A percentile compares a stretch with the other conserved stretches of the same genome.
These are phyloP conservation scores for Aspergillus conjunctus DNA, from an alignment of 495 filamentous ascomycete species.

Conservation along the genomic window DNA sequence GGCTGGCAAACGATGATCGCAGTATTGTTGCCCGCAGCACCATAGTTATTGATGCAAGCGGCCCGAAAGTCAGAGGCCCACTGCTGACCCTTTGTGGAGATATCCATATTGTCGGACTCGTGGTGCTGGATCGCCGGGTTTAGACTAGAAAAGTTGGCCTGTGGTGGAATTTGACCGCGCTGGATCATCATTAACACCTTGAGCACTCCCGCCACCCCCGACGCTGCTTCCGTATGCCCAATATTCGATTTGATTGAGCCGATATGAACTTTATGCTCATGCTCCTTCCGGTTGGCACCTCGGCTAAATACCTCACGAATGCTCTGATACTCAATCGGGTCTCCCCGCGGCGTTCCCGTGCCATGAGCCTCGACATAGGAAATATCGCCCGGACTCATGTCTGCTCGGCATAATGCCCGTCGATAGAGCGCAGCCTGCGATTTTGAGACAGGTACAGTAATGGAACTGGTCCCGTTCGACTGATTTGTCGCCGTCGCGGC, in stretches of 20 bases:
- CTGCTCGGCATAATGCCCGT: constrained; percentile 9
- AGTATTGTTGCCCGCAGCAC: not conserved
- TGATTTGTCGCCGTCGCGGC: constrained; percentile 28
- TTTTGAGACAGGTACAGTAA: constrained; percentile 34
- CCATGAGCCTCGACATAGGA: constrained; percentile 29
- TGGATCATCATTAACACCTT: constrained; percentile 50
- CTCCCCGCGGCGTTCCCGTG: constrained; percentile 44
- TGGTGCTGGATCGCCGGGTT: constrained; percentile 34
- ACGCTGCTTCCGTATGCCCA: constrained; percentile 49
- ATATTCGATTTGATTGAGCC: constrained; percentile 50
- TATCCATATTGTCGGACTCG: not conserved
- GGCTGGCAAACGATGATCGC: not conserved
- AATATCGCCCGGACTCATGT: constrained; percentile 20
- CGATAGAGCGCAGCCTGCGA: constrained; percentile 33
- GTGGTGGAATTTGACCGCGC: constrained; percentile 30
- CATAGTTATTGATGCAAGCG: not conserved
- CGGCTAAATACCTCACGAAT: constrained; percentile 39
- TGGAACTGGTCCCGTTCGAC: constrained; percentile 23
- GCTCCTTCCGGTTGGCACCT: not conserved
- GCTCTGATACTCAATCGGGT: constrained; percentile 37
- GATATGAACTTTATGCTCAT: constrained; percentile 20
- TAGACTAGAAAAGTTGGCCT: constrained; percentile 34
- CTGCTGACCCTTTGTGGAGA: not conserved
- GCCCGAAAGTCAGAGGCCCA: not conserved
- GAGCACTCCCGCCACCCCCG: constrained; percentile 45